Evolutionary conservation across 148 eudicot genomes (phyloP), one percentile per base, ranked within the genome.

Genomic region (Rhododendron simsii): DNA sequence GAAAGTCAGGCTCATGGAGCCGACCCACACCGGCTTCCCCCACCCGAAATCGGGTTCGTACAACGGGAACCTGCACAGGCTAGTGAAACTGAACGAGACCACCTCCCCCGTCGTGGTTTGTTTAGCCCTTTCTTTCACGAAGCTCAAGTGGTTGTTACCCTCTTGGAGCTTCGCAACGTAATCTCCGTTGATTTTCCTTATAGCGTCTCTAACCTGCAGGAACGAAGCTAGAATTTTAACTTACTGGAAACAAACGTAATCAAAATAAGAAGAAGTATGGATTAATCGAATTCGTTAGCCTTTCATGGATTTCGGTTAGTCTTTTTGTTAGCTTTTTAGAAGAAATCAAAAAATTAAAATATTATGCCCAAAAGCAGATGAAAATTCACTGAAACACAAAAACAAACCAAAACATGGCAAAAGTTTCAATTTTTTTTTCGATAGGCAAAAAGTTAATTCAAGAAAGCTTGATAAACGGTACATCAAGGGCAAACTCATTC

Each of bases 11-110:
- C 85, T 88, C 7, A 84, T 85, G 7, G 86, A 76, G 2, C 75
- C 75, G 2, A 87, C 85, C 90, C 91, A 88, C 9, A 81, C 75
- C 16, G 90, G 91, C 45, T 86, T 86, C 1, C 90, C 90, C 91
- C 91, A 90, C 4, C 91, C 91, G 20, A 90, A 90, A 84, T 90
- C 90, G 21, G 90, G 87, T 74, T 90, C 90, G 39, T 73, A 57
- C 13, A 86, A 16, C 0, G 82, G 89, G 18, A 90, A 86, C 76
- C 87, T 61, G 2, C 86, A n/a, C 51, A 84, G 1, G 35, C 86
- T 84, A 3, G 90, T 88, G n/a, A 86, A 88, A 16, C 86, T 86
- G 41, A 86, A 45, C 7, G 84, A 33, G 16, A 51, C 35, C 44
- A 86, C 69, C 39, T 86, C 86, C 1, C 86, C 90, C 11, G 59